Evolutionary conservation across 345 rosid genomes (phyloP), one percentile per base, ranked within the genome.

Genomic region (Microthlaspi erraticum): DNA sequence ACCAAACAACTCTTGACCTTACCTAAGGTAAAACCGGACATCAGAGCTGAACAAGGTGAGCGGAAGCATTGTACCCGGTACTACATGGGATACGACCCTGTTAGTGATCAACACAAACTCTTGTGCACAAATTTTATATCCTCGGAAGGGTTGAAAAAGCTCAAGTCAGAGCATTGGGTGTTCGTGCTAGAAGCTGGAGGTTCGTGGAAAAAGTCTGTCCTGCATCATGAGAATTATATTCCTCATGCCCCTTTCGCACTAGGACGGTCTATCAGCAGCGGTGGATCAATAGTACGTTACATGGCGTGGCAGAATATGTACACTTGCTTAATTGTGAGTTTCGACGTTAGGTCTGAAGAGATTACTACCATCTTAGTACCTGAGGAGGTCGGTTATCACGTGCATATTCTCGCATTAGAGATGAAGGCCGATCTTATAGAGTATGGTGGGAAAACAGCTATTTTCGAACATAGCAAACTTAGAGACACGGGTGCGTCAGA

Each of bases 341-440:
- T 64, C 1, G 69, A 64, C 46, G 0, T 64, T 5, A 49, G n/a
- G 36, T 64, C 69, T 64, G 69, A 64, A 49, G 36, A 64, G 48
- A 5, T 64, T 5, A 64, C 46, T 49, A 49, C 10, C 20, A 49
- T 36, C 46, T 32, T 5, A 8, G 34, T 3, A n/a, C 69, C 45
- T 33, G 0, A 8, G 11, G 17, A 0, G 8, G 1, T 10, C 2
- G 3, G 8, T 11, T 26, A 2, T 2, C 0, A 7, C 11, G 39
- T 16, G 32, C 0, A 0, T 13, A 1, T 45, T 3, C 29, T 29
- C 10, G 42, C 12, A 13, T 0, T 0, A 5, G 3, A 2, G 3
- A 11, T 8, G 68, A 19, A 0, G 46, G 57, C 20, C 4, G 46
- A 19, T 7, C 46, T 64, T 64, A 19, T 49, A 64, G 36, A 34